Percentiles rank a stretch among this genome's conserved stretches.
phyloP scores from a whole-genome alignment of 257 asterid genomes.

The Nicotiana noctiflora region DNA sequence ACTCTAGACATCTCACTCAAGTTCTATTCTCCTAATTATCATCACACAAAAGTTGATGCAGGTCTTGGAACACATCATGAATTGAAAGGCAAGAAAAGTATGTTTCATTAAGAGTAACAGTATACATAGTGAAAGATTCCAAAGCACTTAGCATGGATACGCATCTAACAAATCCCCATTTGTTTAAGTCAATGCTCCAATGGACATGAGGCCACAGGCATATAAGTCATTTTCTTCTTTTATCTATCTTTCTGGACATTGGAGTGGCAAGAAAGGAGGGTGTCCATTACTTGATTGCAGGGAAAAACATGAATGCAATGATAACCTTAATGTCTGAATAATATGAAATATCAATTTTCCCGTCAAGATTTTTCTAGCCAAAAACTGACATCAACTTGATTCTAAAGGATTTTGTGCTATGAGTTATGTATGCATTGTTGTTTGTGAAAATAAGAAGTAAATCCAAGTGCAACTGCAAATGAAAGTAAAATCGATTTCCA shows the following conservation, averaged over 20 bases:
- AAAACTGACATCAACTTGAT: background rate
- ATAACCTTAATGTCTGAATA: background rate
- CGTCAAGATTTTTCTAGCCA: background rate
- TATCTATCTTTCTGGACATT: background rate
- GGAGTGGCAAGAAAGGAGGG: conserved; percentile 1
- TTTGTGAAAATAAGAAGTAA: background rate
- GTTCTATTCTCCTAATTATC: background rate
- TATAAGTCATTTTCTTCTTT: background rate
- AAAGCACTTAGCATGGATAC: background rate
- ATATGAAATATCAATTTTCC: background rate
- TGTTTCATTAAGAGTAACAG: background rate
- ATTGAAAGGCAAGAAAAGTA: background rate
- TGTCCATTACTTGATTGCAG: background rate
- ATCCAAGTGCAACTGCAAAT: background rate
- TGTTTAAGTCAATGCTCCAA: background rate
- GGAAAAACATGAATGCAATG: background rate
- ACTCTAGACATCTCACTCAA: background rate
- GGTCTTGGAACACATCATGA: background rate
- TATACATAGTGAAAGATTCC: background rate
- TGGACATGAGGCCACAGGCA: background rate
- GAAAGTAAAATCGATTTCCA: background rate
- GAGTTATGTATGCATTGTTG: background rate
- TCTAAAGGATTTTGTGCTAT: background rate
- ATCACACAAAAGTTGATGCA: background rate
- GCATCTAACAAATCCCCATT: background rate